These are phyloP conservation scores for Yarrowia yakushimensis DNA, from an alignment of 805 yeast species.

Conservation along the genomic window DNA sequence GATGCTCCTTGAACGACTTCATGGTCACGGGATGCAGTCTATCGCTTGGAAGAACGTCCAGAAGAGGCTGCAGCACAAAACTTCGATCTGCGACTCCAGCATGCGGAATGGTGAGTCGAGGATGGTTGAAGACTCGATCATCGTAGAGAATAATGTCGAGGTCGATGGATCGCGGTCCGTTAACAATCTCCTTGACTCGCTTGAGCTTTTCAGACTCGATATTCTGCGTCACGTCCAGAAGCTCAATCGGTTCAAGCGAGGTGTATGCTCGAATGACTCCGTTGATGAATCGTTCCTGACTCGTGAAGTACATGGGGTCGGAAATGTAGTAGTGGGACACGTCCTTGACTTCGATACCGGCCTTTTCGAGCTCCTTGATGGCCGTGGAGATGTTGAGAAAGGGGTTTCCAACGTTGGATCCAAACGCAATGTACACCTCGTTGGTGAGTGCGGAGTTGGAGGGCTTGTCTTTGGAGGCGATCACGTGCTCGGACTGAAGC, in stretches of 20 bases:
- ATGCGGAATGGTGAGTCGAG: conserved; percentile 75
- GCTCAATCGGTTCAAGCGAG: conserved; percentile 55
- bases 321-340: conserved; percentile 82
- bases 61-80: conserved; percentile 84
- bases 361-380: conserved; percentile 44
- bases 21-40: conserved; percentile 80
- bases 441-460: conserved; percentile 38
- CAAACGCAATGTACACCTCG: conserved; percentile 74
- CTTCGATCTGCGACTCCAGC: conserved; percentile 81
- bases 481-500: conserved; percentile 21
- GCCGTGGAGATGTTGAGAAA: conserved; percentile 59
- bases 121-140: conserved; percentile 49
- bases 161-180: conserved; percentile 91
- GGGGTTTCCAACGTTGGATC: conserved; percentile 79
- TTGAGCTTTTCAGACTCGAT: conserved; percentile 72
- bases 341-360: conserved; percentile 48
- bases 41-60: conserved; percentile 70
- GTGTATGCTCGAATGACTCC: conserved; percentile 76
- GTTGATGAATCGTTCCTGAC: conserved; percentile 78
- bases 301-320: conserved; percentile 84
- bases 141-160: conserved; percentile 80
- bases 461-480: conserved; percentile 35
- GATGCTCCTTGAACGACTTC: conserved; percentile 69
- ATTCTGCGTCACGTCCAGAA: conserved; percentile 59
- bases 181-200: conserved; percentile 74